Base-by-base conservation (phyloP, 495 filamentous ascomycete species). In the Collariella sp. region DNA sequence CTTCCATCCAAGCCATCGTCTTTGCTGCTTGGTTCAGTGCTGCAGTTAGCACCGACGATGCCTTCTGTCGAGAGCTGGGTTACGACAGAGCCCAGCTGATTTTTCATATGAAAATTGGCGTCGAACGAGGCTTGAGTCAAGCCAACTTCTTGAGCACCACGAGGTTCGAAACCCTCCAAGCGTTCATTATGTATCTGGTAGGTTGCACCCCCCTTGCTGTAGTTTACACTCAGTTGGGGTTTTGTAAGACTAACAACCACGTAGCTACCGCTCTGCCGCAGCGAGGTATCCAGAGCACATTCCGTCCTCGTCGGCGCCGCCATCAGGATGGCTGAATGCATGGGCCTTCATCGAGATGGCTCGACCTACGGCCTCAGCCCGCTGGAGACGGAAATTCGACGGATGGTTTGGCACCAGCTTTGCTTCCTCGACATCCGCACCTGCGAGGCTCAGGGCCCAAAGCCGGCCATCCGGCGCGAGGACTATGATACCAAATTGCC, bases 281-380 rank as follows among this genome's bases (percentile, higher is more conserved):
- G 72, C 12, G 81, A 87, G 63, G 74, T 89, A 18, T 87, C 85
- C 4, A 72, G 86, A 50, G 79, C 83, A 5, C 86, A 88, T 62
- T 84, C 82, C 7, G 83, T 84, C 18, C 73, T 89, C 2, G 77
- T 84, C 4, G 84, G 83, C 19, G 79, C 84, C 18, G 83, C 83
- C 10, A 82, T 87, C 19, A 72, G 85, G 31, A 79, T 88, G 66
- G 85, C 84, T 26, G 83, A 87, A 68, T 86, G 84, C 60, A 86
- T 87, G 82, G 82, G 85, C 6, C 67, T 88, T n/a, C 82, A 89
- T 62, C 72, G 83, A 1, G 87, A 91, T 59, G 83, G 82, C n/a
- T 72, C 73, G 42, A 68, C 71, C 16, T 87, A 83, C 53, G 79
- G 81, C 0, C 72, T 85, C 31, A 76, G 73, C 31, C 77, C 86